A percentile compares a stretch with the other conserved stretches of the same genome.
Evolutionary conservation across 352 stramenopile species (phyloP).

Genomic region (Elongisporangium anandrum): DNA sequence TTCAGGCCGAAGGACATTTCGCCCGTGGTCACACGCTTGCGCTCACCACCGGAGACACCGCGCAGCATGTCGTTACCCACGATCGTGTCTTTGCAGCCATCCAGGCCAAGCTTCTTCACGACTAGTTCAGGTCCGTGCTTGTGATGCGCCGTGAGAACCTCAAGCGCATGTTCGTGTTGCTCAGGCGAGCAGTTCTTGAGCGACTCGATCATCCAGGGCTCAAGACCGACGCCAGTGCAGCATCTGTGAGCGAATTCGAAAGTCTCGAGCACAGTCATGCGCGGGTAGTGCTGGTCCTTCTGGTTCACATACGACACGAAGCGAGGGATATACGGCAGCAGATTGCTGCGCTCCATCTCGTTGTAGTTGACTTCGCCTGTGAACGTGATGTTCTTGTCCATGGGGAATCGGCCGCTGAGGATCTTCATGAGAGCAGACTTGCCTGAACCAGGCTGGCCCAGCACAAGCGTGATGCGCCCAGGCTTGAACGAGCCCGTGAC

Average conservation of each 20-base stretch:
- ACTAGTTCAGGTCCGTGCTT: slow-evolving; percentile 29
- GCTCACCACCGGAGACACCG: slow-evolving; percentile 84
- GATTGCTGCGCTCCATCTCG: slow-evolving; percentile 13
- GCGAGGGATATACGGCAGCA: slow-evolving; percentile 23
- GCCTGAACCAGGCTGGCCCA: slow-evolving; percentile 12
- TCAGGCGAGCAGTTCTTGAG: slow-evolving; percentile 33
- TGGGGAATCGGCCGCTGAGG: too few species aligned
- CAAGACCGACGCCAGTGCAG: slow-evolving; percentile 30
- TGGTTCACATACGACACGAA: slow-evolving; percentile 45
- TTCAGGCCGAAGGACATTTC: slow-evolving; percentile 85
- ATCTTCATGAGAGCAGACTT: too few species aligned
- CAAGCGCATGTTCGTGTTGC: slow-evolving; percentile 25
- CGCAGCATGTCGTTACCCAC: slow-evolving; percentile 56
- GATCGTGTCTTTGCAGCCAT: slow-evolving; percentile 53
- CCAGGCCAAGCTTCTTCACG: slow-evolving; percentile 36
- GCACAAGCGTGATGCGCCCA: slow-evolving; percentile 6
- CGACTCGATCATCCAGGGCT: slow-evolving; percentile 33
- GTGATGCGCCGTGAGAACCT: slow-evolving; percentile 30
- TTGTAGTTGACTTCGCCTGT: slow-evolving; percentile 42
- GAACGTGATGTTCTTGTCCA: slow-evolving; percentile 30
- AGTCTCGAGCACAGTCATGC: slow-evolving; percentile 92
- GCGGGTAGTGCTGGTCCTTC: slow-evolving; percentile 82
- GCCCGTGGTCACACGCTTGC: slow-evolving; percentile 89
- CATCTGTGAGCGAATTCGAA: slow-evolving; percentile 91
- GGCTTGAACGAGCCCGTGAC: slow-evolving; percentile 22